Evolutionary conservation across 257 asterid genomes (phyloP).

Genomic region (Echites panduratus): DNA sequence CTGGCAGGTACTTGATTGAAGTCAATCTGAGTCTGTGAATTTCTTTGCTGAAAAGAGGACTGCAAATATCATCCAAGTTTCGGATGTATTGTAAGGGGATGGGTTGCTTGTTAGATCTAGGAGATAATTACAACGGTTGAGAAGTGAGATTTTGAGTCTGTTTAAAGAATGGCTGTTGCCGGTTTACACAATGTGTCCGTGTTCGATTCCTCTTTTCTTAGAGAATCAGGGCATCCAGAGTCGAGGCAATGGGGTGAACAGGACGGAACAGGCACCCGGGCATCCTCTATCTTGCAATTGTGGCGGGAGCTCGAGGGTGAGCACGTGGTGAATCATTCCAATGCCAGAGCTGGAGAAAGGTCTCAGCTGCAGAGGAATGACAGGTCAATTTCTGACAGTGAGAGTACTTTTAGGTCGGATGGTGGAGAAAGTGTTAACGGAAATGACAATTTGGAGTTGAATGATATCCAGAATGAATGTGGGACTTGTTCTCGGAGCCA

Average conservation of each 20-base stretch:
- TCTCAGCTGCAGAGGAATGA: slow-evolving; percentile 28
- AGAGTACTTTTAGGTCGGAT: slow-evolving; percentile 26
- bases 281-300: slow-evolving; percentile 73
- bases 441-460: slow-evolving; percentile 26
- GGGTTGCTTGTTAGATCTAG: slow-evolving; percentile 19
- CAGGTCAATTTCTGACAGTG: slow-evolving; percentile 24
- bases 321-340: slow-evolving; percentile 42
- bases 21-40: slow-evolving; percentile 1
- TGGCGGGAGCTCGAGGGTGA: slow-evolving; percentile 88
- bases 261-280: slow-evolving; percentile 44
- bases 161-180: slow-evolving; percentile 65
- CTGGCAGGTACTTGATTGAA: slow-evolving; percentile 12
- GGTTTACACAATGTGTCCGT: slow-evolving; percentile 56
- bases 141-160: slow-evolving; percentile 12
- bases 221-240: slow-evolving; percentile 41
- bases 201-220: slow-evolving; percentile 42
- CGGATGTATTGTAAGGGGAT: slow-evolving; percentile 16
- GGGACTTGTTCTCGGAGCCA: slow-evolving; percentile 24
- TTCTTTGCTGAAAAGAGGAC: slow-evolving; percentile 13
- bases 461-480: slow-evolving; percentile 32
- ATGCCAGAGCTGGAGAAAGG: slow-evolving; percentile 20
- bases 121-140: slow-evolving; percentile 17
- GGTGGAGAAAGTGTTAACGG: slow-evolving; percentile 39
- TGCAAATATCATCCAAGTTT: slow-evolving; percentile 3
- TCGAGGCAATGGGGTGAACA: slow-evolving; percentile 40